Evolutionary conservation across 768 basidiomycete genomes (phyloP), one percentile per base, ranked within the genome.

Genomic region (Gloeopeniophorella convolvens): DNA sequence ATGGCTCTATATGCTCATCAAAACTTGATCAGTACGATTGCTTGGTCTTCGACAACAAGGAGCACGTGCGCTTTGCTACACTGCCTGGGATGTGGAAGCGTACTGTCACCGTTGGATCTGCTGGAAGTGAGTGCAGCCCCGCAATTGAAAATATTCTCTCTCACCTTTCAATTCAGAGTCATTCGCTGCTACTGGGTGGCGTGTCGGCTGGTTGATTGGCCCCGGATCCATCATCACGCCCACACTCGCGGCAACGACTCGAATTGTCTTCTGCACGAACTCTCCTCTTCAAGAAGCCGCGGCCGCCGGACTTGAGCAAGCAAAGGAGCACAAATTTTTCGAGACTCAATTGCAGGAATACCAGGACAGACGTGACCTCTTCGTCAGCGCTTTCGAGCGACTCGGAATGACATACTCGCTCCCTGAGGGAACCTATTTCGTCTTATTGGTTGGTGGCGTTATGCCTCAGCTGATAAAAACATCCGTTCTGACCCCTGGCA

Each of bases 41-140:
- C 59, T 81, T 99, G 32, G 80, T 93, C 13, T 96, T 85, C 59
- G 89, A 93, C 59, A 80, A 76, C 30, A 83, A 85, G 61, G 83
- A 95, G 61, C 96, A 99, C 66, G 73, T 93, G 47, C 84, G 95
- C 46, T 86, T 98, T 59, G 94, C 95, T 3, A 89, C 73, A 30
- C 75, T 99, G n/a, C 94, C 93, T 5, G 90, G 92, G 18, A 96
- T 98, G 89, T 98, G 94, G 94, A 89, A 97, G 58, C 82, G 96
- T 36, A 99, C 96, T 0, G 83, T 99, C 35, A 97, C 95, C 6
- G 89, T 97, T 47, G 83, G 87, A 33, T 94, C 91, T n/a, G 94
- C 89, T 24, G 93, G 93, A 59, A 95, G 91, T 91, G 68, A 70
- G 67, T 62, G 12, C 11, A 24, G 8, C 37, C 9, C 18, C 18